Percentiles rank a stretch among this genome's conserved stretches.
Conservation (phyloP, 257 asterid species). For the Petunia axillaris region DNA sequence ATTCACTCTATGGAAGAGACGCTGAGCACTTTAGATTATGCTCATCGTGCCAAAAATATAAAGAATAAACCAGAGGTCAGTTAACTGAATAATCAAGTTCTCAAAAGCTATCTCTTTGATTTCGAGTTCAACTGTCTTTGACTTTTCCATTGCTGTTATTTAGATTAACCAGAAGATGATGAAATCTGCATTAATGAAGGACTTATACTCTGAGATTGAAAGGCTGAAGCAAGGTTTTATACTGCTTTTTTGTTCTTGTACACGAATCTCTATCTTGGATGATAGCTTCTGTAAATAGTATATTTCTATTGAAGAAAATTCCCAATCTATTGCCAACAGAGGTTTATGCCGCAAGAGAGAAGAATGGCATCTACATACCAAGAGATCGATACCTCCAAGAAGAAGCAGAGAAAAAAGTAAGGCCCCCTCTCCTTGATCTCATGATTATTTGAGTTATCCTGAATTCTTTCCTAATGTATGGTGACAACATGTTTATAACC, state of each 20-base stretch:
- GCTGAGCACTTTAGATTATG: constrained; percentile 94
- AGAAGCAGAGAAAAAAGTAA: constrained; percentile 98
- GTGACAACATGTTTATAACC: constrained; percentile 19
- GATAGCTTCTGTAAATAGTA: neutral
- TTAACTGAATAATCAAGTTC: constrained; percentile 24
- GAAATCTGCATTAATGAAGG: constrained; percentile 55
- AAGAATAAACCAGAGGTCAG: constrained; percentile 98
- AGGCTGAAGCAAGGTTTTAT: constrained; percentile 89
- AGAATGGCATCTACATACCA: constrained; percentile 97
- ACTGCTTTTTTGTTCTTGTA: constrained; percentile 24
- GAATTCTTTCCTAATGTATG: constrained; percentile 21
- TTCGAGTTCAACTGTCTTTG: constrained; percentile 26
- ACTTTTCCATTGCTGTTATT: constrained; percentile 23
- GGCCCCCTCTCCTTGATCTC: constrained; percentile 24
- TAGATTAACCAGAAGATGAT: constrained; percentile 93
- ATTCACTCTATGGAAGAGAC: constrained; percentile 92
- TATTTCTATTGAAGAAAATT: constrained; percentile 19
- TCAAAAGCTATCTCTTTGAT: constrained; percentile 23
- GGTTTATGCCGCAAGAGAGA: constrained; percentile 99
- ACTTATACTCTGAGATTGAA: constrained; percentile 61
- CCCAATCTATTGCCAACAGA: constrained; percentile 48
- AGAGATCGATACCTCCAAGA: constrained; percentile 96
- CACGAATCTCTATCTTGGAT: neutral
- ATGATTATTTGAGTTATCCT: constrained; percentile 23
- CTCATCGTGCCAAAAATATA: constrained; percentile 98